Evolutionary conservation across 139 green algal genomes (phyloP).

Genomic region (Bryopsis sp.): DNA sequence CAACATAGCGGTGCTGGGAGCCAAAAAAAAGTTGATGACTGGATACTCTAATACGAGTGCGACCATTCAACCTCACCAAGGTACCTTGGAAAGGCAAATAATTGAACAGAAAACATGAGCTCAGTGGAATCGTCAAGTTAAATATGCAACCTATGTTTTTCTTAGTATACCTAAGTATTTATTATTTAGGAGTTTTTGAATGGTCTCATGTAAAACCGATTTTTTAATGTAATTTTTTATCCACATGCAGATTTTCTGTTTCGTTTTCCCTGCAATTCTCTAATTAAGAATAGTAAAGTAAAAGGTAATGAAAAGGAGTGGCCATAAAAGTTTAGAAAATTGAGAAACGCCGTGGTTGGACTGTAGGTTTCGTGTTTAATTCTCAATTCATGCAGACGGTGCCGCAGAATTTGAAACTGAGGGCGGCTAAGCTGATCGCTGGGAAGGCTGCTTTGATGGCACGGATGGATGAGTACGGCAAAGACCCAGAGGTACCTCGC

Average conservation of each 20-base stretch:
- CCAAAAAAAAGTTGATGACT: slow-evolving; percentile 73
- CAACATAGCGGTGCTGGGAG: slow-evolving; percentile 90
- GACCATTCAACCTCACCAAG: slow-evolving; percentile 59
- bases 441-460: slow-evolving; percentile 89
- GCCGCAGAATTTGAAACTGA: slow-evolving; percentile 62
- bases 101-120: too few species aligned
- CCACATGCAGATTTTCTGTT: not conserved
- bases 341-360: not conserved
- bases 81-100: too few species aligned
- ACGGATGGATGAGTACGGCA: slow-evolving; percentile 81
- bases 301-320: too few species aligned
- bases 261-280: too few species aligned
- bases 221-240: not conserved
- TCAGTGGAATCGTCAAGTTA: too few species aligned
- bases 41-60: slow-evolving; percentile 58
- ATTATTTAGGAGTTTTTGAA: too few species aligned
- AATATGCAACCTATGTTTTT: too few species aligned
- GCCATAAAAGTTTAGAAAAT: too few species aligned
- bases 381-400: slow-evolving; percentile 41
- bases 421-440: slow-evolving; percentile 67
- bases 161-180: too few species aligned
- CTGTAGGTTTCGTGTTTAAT: slow-evolving; percentile 33
- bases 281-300: too few species aligned
- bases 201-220: too few species aligned
- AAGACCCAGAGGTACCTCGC: slow-evolving; percentile 42